Percentiles rank a stretch among this genome's conserved stretches.
phyloP scores from a whole-genome alignment of 306 rosid genomes.

The Gleditsia sinensis region DNA sequence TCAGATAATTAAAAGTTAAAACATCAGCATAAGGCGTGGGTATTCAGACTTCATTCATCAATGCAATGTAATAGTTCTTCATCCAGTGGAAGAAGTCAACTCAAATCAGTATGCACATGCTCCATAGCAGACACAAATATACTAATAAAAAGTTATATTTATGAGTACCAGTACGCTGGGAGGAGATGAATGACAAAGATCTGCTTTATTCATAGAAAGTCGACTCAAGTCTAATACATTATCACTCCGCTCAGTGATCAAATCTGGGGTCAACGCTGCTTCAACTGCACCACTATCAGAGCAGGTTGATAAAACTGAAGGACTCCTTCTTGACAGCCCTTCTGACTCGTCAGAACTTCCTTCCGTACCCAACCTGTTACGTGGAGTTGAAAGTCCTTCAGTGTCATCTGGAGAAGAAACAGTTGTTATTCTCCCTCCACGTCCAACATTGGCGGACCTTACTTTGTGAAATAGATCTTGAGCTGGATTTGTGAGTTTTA shows the following conservation, averaged over 20 bases:
- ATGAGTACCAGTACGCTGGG: constrained; percentile 60
- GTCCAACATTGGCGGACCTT: constrained; percentile 42
- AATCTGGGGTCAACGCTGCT: constrained; percentile 33
- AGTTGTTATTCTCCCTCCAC: constrained; percentile 32
- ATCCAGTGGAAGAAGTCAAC: constrained; percentile 5
- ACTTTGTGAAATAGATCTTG: constrained; percentile 50
- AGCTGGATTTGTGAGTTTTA: constrained; percentile 37
- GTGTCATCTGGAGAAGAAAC: constrained; percentile 42
- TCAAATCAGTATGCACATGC: neutral
- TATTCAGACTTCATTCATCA: constrained; percentile 3
- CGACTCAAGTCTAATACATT: constrained; percentile 36
- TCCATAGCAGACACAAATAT: neutral
- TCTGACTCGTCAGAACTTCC: constrained; percentile 35
- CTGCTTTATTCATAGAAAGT: constrained; percentile 34
- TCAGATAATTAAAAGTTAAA: constrained; percentile 10
- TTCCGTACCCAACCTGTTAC: constrained; percentile 8
- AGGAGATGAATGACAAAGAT: constrained; percentile 51
- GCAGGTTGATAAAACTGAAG: constrained; percentile 43
- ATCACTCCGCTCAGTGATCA: constrained; percentile 40
- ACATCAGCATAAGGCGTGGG: neutral
- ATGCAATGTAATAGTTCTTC: neutral
- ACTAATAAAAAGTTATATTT: neutral
- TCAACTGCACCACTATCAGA: constrained; percentile 48
- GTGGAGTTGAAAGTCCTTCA: constrained; percentile 23
- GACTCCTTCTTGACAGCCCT: constrained; percentile 37